Base-by-base conservation (phyloP, 768 basidiomycete genomes). In the Termitomyces sp. region DNA sequence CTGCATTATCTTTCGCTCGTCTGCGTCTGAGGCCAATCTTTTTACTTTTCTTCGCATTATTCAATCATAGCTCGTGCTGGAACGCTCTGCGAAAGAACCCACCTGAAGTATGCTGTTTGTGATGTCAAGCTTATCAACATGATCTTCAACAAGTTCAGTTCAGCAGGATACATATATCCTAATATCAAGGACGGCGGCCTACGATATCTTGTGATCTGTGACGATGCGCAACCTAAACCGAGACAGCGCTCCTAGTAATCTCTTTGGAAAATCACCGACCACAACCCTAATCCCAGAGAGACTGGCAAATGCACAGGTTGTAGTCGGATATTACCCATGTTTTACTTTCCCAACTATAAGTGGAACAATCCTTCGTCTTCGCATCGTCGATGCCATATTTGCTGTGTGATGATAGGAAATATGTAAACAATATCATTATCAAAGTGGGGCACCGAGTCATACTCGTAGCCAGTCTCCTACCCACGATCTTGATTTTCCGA, bases 131-230 rank as follows among this genome's bases (percentile, higher is more conserved):
- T 63, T 50, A 63, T 63, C 17, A 29, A 31, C n/a, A 25, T 43
- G 48, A 54, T 60, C 2, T 54, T 57, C 37, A 15, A 51, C 37
- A 36, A 40, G 17, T 63, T 63, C 34, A 14, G 4, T 4, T 20
- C 25, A 1, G 25, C 43, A 34, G 62, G 62, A 10, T 56, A 47
- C 34, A 43, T 63, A 15, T 52, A 60, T 42, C 12, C 48, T 10
- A 17, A 48, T 49, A 50, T 63, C 3, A 2, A 2, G 12, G 43
- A 53, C 9, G 62, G 60, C 32, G 60, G 59, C 31, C 15, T 37
- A 4, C 59, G 50, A 54, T 63, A 63, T 38, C 50, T 60, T 15
- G 38, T 50, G 42, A 53, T 63, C 59, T 63, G 56, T 55, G 43
- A 40, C 12, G 59, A 63, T 34, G 42, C 34, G 32, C 46, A 17